Evolutionary conservation across 768 basidiomycete species (phyloP).

Genomic region (Tephrocybe sp.): DNA sequence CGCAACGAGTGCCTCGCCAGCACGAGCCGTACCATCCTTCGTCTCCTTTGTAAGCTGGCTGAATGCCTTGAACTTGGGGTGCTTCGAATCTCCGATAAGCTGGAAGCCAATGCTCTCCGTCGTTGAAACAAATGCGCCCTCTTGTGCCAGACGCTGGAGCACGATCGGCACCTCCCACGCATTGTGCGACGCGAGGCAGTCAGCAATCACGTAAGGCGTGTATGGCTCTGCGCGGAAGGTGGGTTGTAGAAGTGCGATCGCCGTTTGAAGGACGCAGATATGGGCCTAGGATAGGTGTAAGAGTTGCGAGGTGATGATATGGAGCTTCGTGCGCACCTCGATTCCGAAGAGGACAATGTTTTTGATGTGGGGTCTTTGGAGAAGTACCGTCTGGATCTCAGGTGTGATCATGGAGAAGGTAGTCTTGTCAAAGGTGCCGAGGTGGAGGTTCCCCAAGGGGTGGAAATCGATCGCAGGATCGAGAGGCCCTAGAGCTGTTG

Average conservation of each 20-base stretch:
- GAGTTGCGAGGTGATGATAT: neutral
- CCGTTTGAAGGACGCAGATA: slow-evolving; percentile 78
- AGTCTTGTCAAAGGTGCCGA: slow-evolving; percentile 72
- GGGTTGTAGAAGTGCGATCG: slow-evolving; percentile 29
- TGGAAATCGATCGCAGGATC: slow-evolving; percentile 58
- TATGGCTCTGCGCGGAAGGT: slow-evolving; percentile 18
- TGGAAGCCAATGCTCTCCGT: slow-evolving; percentile 23
- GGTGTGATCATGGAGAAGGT: slow-evolving; percentile 86
- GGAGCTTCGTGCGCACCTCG: slow-evolving; percentile 57
- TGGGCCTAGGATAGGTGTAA: slow-evolving; percentile 23
- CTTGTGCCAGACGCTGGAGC: slow-evolving; percentile 19
- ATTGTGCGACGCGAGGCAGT: slow-evolving; percentile 21
- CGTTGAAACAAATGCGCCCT: slow-evolving; percentile 19
- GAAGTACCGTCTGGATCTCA: slow-evolving; percentile 56
- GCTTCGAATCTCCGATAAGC: slow-evolving; percentile 18
- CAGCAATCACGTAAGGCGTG: slow-evolving; percentile 21
- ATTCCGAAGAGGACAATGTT: slow-evolving; percentile 84
- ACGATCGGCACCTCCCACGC: slow-evolving; percentile 21
- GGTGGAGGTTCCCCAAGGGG: slow-evolving; percentile 53
- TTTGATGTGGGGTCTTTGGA: slow-evolving; percentile 43
- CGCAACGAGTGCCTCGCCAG: slow-evolving; percentile 18
- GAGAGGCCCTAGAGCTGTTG: slow-evolving; percentile 65
- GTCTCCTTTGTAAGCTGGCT: slow-evolving; percentile 20
- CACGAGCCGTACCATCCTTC: slow-evolving; percentile 18
- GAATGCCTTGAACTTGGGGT: slow-evolving; percentile 21